Base-by-base conservation (phyloP, 2,329 filamentous ascomycete genomes). In the Epichloe uncinata region DNA sequence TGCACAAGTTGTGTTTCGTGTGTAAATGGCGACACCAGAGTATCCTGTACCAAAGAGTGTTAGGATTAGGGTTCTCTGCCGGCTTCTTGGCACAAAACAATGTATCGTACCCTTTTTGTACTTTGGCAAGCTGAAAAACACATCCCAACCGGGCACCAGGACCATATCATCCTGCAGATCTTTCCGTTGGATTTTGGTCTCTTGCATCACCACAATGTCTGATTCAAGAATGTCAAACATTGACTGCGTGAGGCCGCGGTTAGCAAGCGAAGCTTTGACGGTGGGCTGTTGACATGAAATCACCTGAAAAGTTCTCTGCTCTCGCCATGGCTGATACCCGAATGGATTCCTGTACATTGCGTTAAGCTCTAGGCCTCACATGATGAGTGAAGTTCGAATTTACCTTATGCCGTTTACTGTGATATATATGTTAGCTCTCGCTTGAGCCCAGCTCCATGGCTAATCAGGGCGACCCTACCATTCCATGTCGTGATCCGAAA, bases 121-220 rank as follows among this genome's bases (percentile, higher is more conserved):
- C 63, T 84, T 88, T 0, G 93, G 93, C 22, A 98, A 73, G 63
- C 89, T 96, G 68, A 96, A 96, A 68, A 84, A 95, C 56, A 90
- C 90, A 63, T 98, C 93, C 91, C 91, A 98, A 12, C 93, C 93
- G 0, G 87, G 82, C 0, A 97, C 81, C 35, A 97, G 72, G 9
- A 97, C 90, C 88, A 97, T 97, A 58, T 97, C 93, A 73, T 97
- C 93, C 40, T 75, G 77, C 1, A 98, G 72, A 58, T 96, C 90
- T 63, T 95, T 95, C 51, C 85, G 78, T 63, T 97, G 93, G 40
- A 97, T 96, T 69, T 97, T 98, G 42, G 88, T 83, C 67, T 97
- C 93, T 66, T 98, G 93, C 73, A 97, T 89, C 52, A 96, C 77
- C 16, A 97, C 81, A 55, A 98, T 93, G 64, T 98, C 93, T 48